A percentile compares a stretch with the other conserved stretches of the same genome.
phyloP scores from a whole-genome alignment of 2,329 filamentous ascomycete species.

The Penicillium verrucosum region DNA sequence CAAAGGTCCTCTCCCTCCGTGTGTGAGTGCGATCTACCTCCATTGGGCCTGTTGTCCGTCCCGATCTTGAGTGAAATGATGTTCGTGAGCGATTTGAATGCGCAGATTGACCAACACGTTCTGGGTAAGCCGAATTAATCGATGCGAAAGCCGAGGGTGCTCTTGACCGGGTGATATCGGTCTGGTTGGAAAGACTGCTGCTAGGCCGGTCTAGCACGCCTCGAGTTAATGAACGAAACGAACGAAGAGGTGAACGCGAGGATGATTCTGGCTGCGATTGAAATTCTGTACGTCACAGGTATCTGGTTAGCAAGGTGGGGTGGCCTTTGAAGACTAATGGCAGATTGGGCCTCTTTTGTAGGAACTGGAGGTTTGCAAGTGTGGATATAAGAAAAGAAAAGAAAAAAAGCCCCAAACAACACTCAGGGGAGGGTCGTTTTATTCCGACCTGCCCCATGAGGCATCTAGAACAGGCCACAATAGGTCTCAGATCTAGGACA shows the following conservation, averaged over 20 bases:
- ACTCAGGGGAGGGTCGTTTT: constrained; percentile 2
- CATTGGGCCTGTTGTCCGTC: constrained; percentile 62
- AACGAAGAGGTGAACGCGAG: constrained; percentile 32
- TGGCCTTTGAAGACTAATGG: not conserved
- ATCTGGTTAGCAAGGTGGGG: constrained; percentile 24
- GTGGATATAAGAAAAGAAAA: not conserved
- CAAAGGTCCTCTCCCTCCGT: constrained; percentile 87
- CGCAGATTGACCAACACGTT: constrained; percentile 16
- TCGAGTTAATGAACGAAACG: constrained; percentile 32
- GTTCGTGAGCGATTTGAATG: constrained; percentile 33
- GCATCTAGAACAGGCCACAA: constrained; percentile 8
- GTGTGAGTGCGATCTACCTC: constrained; percentile 73
- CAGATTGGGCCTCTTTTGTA: not conserved
- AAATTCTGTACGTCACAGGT: constrained; percentile 26
- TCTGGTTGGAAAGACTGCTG: constrained; percentile 29
- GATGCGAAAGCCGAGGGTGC: constrained; percentile 23
- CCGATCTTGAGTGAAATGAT: constrained; percentile 39
- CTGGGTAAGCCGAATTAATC: constrained; percentile 18
- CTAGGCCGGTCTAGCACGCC: constrained; percentile 28
- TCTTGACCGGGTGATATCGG: constrained; percentile 24
- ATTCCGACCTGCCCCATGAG: not conserved
- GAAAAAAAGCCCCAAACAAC: not conserved
- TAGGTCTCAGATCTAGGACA: constrained; percentile 22
- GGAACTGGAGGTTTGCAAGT: constrained; percentile 7
- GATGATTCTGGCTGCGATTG: constrained; percentile 31